A percentile compares a stretch with the other conserved stretches of the same genome.
phyloP scores from a whole-genome alignment of 140 eudicot genomes.

The Ambrosia hybrid region DNA sequence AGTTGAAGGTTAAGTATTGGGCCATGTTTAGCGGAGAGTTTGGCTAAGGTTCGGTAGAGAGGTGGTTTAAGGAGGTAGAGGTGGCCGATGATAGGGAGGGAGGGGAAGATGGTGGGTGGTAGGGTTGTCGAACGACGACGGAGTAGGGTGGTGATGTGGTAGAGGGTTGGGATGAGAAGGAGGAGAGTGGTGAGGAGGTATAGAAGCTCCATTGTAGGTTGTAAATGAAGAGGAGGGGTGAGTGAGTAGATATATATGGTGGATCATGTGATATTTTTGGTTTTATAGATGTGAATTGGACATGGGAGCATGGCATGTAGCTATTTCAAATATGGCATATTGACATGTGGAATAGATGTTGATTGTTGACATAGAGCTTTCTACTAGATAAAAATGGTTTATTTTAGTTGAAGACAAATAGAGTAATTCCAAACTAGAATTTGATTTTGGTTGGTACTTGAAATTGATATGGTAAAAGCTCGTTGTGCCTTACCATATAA shows the following conservation, averaged over 20 bases:
- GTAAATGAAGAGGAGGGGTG: neutral
- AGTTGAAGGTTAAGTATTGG: slow-evolving; percentile 49
- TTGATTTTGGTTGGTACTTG: too few species aligned
- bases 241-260: neutral
- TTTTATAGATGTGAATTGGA: too few species aligned
- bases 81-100: slow-evolving; percentile 66
- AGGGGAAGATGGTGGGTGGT: slow-evolving; percentile 59
- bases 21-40: slow-evolving; percentile 51
- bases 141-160: slow-evolving; percentile 30
- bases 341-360: too few species aligned
- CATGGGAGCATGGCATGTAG: too few species aligned
- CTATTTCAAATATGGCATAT: too few species aligned
- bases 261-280: too few species aligned
- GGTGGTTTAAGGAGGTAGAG: slow-evolving; percentile 59
- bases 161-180: slow-evolving; percentile 22
- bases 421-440: too few species aligned
- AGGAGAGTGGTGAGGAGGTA: slow-evolving; percentile 1
- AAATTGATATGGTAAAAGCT: too few species aligned
- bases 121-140: slow-evolving; percentile 34
- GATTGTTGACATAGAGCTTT: too few species aligned
- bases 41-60: slow-evolving; percentile 39
- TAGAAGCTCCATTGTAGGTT: slow-evolving; percentile 16
- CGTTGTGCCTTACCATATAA: too few species aligned
- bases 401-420: too few species aligned
- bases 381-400: too few species aligned